These are phyloP conservation scores for Metschnikowia baotianmanensis DNA, from an alignment of 805 yeast genomes.

Conservation along the genomic window DNA sequence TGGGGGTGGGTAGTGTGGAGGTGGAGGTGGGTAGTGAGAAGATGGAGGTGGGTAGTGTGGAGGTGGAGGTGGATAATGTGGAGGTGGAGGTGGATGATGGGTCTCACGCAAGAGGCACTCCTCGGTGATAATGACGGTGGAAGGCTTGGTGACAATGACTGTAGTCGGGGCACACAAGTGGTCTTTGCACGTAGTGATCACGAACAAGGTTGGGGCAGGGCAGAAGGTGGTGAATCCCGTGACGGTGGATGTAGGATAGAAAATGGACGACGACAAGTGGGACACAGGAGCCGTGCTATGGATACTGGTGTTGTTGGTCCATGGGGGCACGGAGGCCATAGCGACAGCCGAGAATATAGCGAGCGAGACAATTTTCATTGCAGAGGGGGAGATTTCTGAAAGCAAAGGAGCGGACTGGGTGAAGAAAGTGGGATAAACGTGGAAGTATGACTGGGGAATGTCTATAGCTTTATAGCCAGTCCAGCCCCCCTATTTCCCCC, in stretches of 20 bases:
- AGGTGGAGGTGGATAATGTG: too few relatives aligned
- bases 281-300: too few relatives aligned
- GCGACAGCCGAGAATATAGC: constrained; percentile 5
- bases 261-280: neutral
- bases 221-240: constrained; percentile 40
- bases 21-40: neutral
- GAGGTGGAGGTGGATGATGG: neutral
- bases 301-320: too few relatives aligned
- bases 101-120: constrained; percentile 15
- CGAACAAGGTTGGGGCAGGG: constrained; percentile 34
- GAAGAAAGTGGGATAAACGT: neutral
- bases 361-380: constrained; percentile 8
- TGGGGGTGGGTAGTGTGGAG: neutral
- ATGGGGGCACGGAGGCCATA: constrained; percentile 3
- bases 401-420: neutral
- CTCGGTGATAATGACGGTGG: constrained; percentile 35
- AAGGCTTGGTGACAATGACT: constrained; percentile 30
- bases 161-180: constrained; percentile 28
- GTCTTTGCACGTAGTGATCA: constrained; percentile 34
- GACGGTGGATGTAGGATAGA: neutral
- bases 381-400: neutral
- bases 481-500: neutral
- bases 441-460: neutral
- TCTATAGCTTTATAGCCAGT: neutral
- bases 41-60: neutral